A percentile compares a stretch with the other conserved stretches of the same genome.
phyloP scores from a whole-genome alignment of 2,329 filamentous ascomycete species.

The Ophiostoma quercus region DNA sequence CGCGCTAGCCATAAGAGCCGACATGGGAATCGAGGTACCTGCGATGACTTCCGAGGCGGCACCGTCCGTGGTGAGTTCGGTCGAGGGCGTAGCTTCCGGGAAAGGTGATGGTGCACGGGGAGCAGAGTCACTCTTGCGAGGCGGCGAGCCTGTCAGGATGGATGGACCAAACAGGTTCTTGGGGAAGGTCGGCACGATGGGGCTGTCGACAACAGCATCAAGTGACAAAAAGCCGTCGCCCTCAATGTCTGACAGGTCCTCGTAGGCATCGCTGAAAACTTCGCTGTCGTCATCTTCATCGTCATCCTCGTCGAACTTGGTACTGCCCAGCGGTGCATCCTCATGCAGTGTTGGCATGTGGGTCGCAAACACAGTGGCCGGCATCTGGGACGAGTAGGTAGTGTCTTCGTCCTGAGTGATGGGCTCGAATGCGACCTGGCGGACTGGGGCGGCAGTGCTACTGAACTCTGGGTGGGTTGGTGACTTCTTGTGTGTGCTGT shows the following conservation, averaged over 20 bases:
- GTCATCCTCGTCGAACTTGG: slow-evolving; percentile 20
- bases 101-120: background rate
- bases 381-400: slow-evolving; percentile 25
- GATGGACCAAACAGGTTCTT: slow-evolving; percentile 18
- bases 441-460: slow-evolving; percentile 12
- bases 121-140: background rate
- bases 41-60: background rate
- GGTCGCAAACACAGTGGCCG: slow-evolving; percentile 28
- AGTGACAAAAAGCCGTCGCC: slow-evolving; percentile 66
- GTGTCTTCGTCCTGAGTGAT: slow-evolving; percentile 27
- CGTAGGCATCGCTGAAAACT: slow-evolving; percentile 72
- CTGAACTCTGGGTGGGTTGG: background rate
- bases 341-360: slow-evolving; percentile 34
- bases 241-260: slow-evolving; percentile 62
- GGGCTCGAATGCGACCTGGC: slow-evolving; percentile 29
- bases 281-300: slow-evolving; percentile 35
- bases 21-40: background rate
- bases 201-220: slow-evolving; percentile 63
- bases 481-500: slow-evolving; percentile 23
- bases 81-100: background rate
- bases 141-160: background rate
- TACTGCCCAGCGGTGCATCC: slow-evolving; percentile 25
- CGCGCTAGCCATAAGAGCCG: background rate
- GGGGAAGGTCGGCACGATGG: slow-evolving; percentile 35
- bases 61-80: background rate